Conservation (phyloP, 2,329 filamentous ascomycete species). For the Plenodomus biglobosus region DNA sequence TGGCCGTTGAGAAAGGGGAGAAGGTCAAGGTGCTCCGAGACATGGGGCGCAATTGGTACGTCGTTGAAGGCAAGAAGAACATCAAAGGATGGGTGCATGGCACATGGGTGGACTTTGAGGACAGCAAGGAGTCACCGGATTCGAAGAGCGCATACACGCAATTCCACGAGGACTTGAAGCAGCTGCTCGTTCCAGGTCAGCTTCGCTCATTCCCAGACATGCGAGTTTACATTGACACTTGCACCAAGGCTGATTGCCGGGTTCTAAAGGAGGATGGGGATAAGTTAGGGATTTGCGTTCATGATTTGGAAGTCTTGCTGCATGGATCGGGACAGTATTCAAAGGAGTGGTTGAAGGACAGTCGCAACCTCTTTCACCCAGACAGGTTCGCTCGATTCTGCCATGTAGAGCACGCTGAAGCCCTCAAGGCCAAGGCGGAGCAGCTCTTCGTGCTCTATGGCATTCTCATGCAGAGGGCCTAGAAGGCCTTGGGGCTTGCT, state of each 20-base stretch:
- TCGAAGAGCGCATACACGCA: constrained; percentile 16
- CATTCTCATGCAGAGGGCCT: constrained; percentile 25
- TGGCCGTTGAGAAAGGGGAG: constrained; percentile 26
- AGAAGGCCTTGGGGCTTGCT: background rate
- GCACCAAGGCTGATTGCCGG: constrained; percentile 21
- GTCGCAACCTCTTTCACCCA: constrained; percentile 38
- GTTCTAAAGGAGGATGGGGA: constrained; percentile 14
- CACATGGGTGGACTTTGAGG: constrained; percentile 27
- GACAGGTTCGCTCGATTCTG: constrained; percentile 36
- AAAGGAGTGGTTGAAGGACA: constrained; percentile 29
- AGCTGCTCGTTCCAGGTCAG: constrained; percentile 17
- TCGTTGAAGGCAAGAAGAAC: constrained; percentile 15
- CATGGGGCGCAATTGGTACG: constrained; percentile 28
- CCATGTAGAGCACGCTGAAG: constrained; percentile 20
- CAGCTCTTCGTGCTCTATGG: constrained; percentile 36
- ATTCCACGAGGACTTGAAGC: constrained; percentile 20
- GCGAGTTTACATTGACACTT: constrained; percentile 22
- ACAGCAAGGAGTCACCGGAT: constrained; percentile 11
- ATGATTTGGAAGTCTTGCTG: constrained; percentile 32
- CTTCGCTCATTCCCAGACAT: constrained; percentile 25
- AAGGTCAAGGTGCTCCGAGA: constrained; percentile 27
- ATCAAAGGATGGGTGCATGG: constrained; percentile 27
- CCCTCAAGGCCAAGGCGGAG: constrained; percentile 26
- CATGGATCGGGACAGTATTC: constrained; percentile 27
- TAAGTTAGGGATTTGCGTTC: constrained; percentile 29